Evolutionary conservation across 805 yeast genomes (phyloP).

Genomic region (Kluyveromyces siamensis): DNA sequence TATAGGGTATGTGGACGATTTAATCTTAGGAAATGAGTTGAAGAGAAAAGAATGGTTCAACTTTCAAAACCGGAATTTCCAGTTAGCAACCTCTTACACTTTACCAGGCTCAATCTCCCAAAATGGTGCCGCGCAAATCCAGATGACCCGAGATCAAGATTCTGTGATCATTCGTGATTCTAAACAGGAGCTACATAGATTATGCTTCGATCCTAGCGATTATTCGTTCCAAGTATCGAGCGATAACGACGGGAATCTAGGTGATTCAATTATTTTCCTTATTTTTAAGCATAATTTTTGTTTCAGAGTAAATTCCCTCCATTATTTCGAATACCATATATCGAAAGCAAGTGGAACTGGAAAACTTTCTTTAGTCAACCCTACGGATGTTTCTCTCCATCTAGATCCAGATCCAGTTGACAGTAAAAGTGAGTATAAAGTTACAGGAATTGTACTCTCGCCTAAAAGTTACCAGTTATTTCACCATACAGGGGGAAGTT

Average conservation of each 20-base stretch:
- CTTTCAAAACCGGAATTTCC: background rate
- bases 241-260: background rate
- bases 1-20: background rate
- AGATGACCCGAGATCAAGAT: background rate
- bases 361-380: background rate
- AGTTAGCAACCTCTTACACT: background rate
- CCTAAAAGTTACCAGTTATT: background rate
- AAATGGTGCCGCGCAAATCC: background rate
- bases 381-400: background rate
- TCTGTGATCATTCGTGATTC: conserved; percentile 1
- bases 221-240: background rate
- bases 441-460: background rate
- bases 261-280: background rate
- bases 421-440: background rate
- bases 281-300: background rate
- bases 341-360: background rate
- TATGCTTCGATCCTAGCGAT: background rate
- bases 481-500: background rate
- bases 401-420: background rate
- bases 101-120: background rate
- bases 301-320: background rate
- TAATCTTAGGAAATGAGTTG: background rate
- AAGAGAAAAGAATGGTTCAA: conserved; percentile 1
- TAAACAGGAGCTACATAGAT: background rate
- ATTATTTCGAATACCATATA: background rate